Evolutionary conservation across 2,329 filamentous ascomycete species (phyloP), one percentile per base, ranked within the genome.

Genomic region (Emergomyces pasteurianus): DNA sequence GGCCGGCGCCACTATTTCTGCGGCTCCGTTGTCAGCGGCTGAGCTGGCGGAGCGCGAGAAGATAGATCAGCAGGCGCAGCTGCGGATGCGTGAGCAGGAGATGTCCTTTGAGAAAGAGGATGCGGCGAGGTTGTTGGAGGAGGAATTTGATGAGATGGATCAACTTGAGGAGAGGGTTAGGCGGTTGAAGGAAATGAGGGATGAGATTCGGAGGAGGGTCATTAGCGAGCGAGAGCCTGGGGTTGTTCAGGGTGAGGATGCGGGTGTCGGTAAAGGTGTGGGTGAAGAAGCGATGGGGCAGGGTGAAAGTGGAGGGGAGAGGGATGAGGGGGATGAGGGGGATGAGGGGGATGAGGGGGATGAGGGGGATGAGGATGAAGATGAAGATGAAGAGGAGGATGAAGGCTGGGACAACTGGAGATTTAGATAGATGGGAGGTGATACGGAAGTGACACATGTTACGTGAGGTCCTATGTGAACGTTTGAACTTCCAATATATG

Each of bases 81-180:
- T 64, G 6, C 69, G 67, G 46, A 64, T 66, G 28, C 78, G 80
- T 49, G 82, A 85, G 59, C 79, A 79, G 1, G 78, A 82, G 49
- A 77, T 76, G 0, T 85, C 88, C 61, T 86, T 86, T 46, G 88
- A 91, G 70, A 83, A 83, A 60, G 89, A 94, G 70, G 89, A 94
- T 67, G 89, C 89, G 1, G 83, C 82, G 49, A 80, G 86, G 26
- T 84, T 86, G 36, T 74, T 92, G 61, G 87, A 90, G 72, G 83
- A 86, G 47, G 89, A 92, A 72, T 88, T 92, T 65, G 88, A 90
- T 61, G 86, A 91, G 70, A 92, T 92, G 89, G 86, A 88, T 69
- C 83, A 86, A 69, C 79, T 92, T 53, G 89, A 92, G 72, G 83
- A 83, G 58, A 82, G 88, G 7, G 86, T 92, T 14, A 79, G 80